Evolutionary conservation across 176 grass and related monocot species (phyloP).

Genomic region (Lolium multiflorum): DNA sequence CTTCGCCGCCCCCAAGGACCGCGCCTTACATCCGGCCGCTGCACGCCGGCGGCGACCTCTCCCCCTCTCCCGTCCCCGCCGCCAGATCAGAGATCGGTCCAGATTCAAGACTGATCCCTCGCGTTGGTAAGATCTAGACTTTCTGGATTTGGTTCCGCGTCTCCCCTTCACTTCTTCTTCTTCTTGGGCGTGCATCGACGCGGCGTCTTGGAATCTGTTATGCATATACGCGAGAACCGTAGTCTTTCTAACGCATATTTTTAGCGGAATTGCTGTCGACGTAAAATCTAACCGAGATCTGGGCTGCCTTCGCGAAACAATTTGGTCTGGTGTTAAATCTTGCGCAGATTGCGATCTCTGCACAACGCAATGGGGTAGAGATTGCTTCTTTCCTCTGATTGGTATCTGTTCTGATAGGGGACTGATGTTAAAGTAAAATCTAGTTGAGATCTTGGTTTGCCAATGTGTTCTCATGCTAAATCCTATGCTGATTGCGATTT

Average conservation of each 20-base stretch:
- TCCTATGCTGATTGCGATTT: not conserved
- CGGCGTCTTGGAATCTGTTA: not conserved
- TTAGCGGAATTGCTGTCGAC: not conserved
- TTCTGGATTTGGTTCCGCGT: not conserved
- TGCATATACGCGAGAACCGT: not conserved
- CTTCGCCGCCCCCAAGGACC: not conserved
- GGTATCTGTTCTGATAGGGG: not conserved
- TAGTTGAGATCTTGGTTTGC: not conserved
- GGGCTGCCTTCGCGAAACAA: not conserved
- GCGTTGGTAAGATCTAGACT: not conserved
- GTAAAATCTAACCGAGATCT: not conserved
- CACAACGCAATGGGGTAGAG: not conserved
- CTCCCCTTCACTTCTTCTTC: constrained; percentile 10
- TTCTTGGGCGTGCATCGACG: not conserved
- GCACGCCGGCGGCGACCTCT: not conserved
- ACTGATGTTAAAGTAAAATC: constrained; percentile 3
- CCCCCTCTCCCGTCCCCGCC: not conserved
- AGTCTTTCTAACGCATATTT: not conserved
- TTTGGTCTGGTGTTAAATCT: not conserved
- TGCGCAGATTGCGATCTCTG: not conserved
- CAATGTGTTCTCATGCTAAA: not conserved
- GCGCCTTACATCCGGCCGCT: not conserved
- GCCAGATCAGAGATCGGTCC: not conserved
- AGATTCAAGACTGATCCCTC: not conserved
- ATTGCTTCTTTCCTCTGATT: not conserved